Evolutionary conservation across 768 basidiomycete genomes (phyloP), one percentile per base, ranked within the genome.

Genomic region (Auricularia sp.): DNA sequence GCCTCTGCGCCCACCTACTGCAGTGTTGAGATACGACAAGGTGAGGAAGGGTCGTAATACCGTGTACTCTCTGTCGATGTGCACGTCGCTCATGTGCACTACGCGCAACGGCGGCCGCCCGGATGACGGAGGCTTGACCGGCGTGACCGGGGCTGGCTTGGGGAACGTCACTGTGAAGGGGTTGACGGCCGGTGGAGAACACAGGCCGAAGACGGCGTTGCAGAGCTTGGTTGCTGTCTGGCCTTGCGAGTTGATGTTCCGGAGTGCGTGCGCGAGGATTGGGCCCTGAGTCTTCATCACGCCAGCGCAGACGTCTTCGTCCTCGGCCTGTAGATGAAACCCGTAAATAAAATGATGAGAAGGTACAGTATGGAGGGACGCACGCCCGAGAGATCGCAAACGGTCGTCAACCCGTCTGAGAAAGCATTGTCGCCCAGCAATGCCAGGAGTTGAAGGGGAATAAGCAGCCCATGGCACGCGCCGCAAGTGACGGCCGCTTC

Each of bases 31-130:
- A 42, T 7, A 2, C 39, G 39, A 7, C 3, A 5, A 42, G 39
- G 39, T 2, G 29, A 51, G 33, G 53, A 18, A 33, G 2, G 16
- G 54, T 3, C 14, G 10, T 68, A 79, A 63, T 66, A 84, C 84
- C 23, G 76, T 73, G 68, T 86, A 86, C 6, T 77, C 68, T 36
- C 83, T 74, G 68, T 86, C 86, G 42, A 87, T 81, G 67, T 87
- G 86, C 3, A 81, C 81, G 69, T 86, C 86, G 68, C 82, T 84
- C 70, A 87, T 80, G 69, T 87, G 86, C 0, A 80, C 79, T 6
- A 86, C 82, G 66, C 83, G 78, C 70, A 86, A 80, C 1, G 84
- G 80, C 23, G 73, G 29, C 60, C 74, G 76, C 4, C 81, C 79
- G 1, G 69, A 71, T 3, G 79, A 79, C 3, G 63, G 67, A 65